Base-by-base conservation (phyloP, 768 basidiomycete genomes). In the Lanmaoa pseudosensibilis region DNA sequence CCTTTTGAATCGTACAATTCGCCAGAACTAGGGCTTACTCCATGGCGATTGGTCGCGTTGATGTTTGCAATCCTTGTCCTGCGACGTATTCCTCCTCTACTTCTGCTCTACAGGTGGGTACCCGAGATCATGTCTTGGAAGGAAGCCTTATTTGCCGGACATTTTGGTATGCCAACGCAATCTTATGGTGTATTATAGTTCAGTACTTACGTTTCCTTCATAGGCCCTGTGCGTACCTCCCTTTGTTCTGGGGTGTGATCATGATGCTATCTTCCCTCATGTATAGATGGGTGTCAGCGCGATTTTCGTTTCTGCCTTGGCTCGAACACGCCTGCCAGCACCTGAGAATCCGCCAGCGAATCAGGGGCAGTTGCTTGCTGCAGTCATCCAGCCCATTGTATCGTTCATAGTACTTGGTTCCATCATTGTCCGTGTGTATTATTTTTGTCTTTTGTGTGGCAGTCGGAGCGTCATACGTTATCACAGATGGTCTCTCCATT, bases 141-240 rank as follows among this genome's bases (percentile, higher is more conserved):
- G 44, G 93, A 98, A 73, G 95, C 96, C 0, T 60, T 94, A 5
- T 97, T 98, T 69, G 84, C 82, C 5, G 96, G 96, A 3, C 94
- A 97, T 76, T 98, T 96, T 68, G 94, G 88, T 84, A 64, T 15
- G 66, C 34, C 15, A 43, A 73, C 68, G 9, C 13, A 9, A 37
- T 30, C 27, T 7, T 37, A 21, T 23, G 0, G 33, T 49, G 2
- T 19, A 54, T 18, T 36, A 44, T 7, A 48, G 34, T 36, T 30
- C 7, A 21, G 27, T 19, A 16, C 54, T 63, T 38, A 69, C 3
- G 0, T 40, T 36, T 41, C 30, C 23, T 50, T 23, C 25, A 55
- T 52, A 84, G 84, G 84, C 43, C 84, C 85, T 50, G 84, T 84
- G 58, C 63, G 83, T 73, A 46, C 37, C 34, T 48, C 36, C 15